A percentile compares a stretch with the other conserved stretches of the same genome.
Conservation (phyloP, 768 basidiomycete genomes). For the Suillus bovinus region DNA sequence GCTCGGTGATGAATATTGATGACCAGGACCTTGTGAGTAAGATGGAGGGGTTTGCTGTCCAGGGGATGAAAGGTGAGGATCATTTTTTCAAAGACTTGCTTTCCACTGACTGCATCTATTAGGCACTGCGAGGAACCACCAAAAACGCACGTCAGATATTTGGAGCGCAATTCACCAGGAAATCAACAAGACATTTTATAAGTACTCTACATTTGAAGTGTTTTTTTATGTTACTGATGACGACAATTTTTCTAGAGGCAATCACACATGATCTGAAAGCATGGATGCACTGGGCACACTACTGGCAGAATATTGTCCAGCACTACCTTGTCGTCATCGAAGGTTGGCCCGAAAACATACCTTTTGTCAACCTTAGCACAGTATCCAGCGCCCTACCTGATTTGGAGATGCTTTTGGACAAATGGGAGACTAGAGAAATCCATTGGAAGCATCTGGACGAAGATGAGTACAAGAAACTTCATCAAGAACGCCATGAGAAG, state of each 20-base stretch:
- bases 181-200: not conserved
- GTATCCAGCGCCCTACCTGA: constrained; percentile 6
- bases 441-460: not conserved
- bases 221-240: not conserved
- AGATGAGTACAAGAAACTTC: not conserved
- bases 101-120: not conserved
- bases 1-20: constrained; percentile 8
- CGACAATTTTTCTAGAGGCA: not conserved
- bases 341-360: constrained; percentile 6
- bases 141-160: not conserved
- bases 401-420: not conserved
- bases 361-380: constrained; percentile 3
- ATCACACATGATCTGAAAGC: not conserved
- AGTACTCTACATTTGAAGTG: not conserved
- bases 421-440: constrained; percentile 1
- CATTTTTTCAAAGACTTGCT: constrained; percentile 8
- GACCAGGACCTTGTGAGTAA: constrained; percentile 11
- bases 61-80: constrained; percentile 14
- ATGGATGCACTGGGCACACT: constrained; percentile 8
- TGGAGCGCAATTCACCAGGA: not conserved
- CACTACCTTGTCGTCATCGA: constrained; percentile 5
- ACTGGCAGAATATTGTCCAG: constrained; percentile 1
- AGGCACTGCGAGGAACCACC: not conserved
- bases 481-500: not conserved
- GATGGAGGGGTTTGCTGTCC: constrained; percentile 15